A percentile compares a stretch with the other conserved stretches of the same genome.
These are phyloP conservation scores for Tremellales sp. DNA, from an alignment of 1,284 basidiomycete genomes.

Conservation along the genomic window DNA sequence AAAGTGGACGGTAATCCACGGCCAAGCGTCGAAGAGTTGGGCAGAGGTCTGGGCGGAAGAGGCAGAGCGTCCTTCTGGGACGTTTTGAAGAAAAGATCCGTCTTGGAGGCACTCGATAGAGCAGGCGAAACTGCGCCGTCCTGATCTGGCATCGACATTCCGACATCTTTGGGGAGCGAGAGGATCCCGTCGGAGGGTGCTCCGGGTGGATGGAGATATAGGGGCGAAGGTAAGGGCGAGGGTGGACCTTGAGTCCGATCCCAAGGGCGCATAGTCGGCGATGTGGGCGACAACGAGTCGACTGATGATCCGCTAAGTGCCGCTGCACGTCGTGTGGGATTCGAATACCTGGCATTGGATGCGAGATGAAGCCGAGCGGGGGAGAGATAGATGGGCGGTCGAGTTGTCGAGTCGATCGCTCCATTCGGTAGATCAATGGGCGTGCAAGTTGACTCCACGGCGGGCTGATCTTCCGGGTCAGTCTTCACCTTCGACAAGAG, in stretches of 20 bases:
- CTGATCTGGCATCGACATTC: neutral
- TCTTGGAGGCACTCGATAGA: constrained; percentile 34
- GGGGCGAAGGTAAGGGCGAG: constrained; percentile 19
- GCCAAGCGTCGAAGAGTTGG: constrained; percentile 12
- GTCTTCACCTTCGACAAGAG: too few relatives aligned
- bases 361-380: constrained; percentile 2
- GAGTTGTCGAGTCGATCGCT: too few relatives aligned
- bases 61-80: constrained; percentile 24
- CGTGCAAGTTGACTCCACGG: constrained; percentile 1
- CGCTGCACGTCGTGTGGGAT: neutral
- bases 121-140: constrained; percentile 28
- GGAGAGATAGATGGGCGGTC: constrained; percentile 3
- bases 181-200: constrained; percentile 3
- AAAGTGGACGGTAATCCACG: constrained; percentile 12
- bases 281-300: constrained; percentile 5
- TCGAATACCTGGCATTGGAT: neutral
- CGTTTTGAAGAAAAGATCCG: constrained; percentile 40
- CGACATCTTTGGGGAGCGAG: neutral
- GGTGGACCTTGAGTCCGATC: constrained; percentile 5
- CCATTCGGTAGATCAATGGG: too few relatives aligned
- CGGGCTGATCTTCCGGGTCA: too few relatives aligned
- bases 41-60: constrained; percentile 30
- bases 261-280: constrained; percentile 10
- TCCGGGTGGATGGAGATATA: constrained; percentile 3
- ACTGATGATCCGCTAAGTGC: constrained; percentile 2